Evolutionary conservation across 345 rosid species (phyloP), one percentile per base, ranked within the genome.

Genomic region (Arabis alpina): DNA sequence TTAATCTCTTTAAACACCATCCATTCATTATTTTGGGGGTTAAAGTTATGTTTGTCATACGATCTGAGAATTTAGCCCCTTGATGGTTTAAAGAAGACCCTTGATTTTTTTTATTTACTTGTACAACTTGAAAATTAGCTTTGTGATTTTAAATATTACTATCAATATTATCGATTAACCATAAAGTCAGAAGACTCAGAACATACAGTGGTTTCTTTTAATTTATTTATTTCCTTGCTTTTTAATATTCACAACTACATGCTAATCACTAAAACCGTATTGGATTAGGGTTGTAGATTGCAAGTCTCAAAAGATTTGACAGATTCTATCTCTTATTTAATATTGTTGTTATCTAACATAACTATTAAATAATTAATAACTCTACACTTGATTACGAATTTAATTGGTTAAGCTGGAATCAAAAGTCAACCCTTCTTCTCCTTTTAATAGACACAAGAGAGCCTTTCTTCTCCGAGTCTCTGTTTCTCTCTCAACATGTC

Each of bases 401-500:
- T 44, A 28, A 61, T 61, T 45, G 54, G 67, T 32, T 16, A 47
- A 15, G 54, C 12, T 30, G 10, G 54, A 47, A 62, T 62, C 43
- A 48, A 62, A 62, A 47, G 67, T 62, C 54, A 47, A 62, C 67
- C 16, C 23, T 44, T 16, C 12, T 15, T 24, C 24, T 15, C 27
- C 16, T 62, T 19, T 47, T 15, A 45, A 62, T 62, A 30, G 66
- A 44, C 25, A 62, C 42, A 30, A 43, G 34, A 45, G 28, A 62
- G 54, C 11, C 54, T 47, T 62, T 62, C 54, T 62, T 62, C 54
- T 62, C 43, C 28, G 54, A 32, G 30, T 62, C 30, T 62, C 30
- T 53, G 41, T 39, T 13, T 57, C 66, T 43, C 73, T 47, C 28
- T 62, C 69, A 54, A 66, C 60, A 60, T 66, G 71, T 30, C 62